Evolutionary conservation across 495 filamentous ascomycete species (phyloP).

Genomic region (Neurospora africana): DNA sequence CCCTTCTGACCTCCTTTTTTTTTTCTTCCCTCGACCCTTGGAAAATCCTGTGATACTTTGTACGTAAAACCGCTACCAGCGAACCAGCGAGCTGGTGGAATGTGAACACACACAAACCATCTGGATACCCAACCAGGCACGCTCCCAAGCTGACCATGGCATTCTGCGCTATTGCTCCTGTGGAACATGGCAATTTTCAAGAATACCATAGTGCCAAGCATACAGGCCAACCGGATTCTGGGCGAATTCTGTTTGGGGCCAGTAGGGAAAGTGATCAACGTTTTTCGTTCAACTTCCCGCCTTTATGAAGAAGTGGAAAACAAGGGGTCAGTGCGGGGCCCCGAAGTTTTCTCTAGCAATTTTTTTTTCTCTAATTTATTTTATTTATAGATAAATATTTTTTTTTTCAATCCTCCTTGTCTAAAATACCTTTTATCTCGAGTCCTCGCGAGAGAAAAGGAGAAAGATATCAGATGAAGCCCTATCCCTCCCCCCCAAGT

Average conservation of each 20-base stretch:
- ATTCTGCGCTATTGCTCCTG: slow-evolving; percentile 6
- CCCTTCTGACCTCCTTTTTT: not conserved
- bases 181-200: slow-evolving; percentile 18
- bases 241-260: not conserved
- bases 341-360: not conserved
- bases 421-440: not conserved
- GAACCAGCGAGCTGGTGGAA: not conserved
- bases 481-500: no score
- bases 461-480: no score
- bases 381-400: no score
- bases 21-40: not conserved
- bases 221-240: not conserved
- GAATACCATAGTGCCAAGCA: slow-evolving; percentile 10
- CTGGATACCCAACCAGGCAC: not conserved
- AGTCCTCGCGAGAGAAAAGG: no score
- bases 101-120: not conserved
- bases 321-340: not conserved
- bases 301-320: not conserved
- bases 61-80: not conserved
- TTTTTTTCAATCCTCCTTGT: no score
- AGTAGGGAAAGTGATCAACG: not conserved
- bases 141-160: not conserved
- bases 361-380: not conserved
- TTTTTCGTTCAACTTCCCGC: not conserved
- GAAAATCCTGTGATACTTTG: not conserved